Evolutionary conservation across 1,139 yeast species (phyloP).

Genomic region (Saccharomycopsis hybrid): DNA sequence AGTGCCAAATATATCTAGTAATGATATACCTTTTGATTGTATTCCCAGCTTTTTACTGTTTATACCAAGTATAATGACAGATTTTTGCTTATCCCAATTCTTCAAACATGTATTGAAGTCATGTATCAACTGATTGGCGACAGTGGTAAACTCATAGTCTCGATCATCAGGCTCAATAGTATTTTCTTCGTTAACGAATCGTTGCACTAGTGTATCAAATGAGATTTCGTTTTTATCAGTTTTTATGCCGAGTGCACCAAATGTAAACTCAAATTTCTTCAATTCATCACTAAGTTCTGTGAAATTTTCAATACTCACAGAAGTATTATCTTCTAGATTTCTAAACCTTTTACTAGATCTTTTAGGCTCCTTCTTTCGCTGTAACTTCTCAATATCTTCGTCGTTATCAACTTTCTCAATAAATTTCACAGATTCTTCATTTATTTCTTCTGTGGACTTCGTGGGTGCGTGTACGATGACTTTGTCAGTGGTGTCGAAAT

Average conservation of each 20-base stretch:
- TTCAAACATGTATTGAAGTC: conserved; percentile 36
- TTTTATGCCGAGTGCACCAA: not conserved
- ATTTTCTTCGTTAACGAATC: conserved; percentile 22
- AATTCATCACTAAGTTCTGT: conserved; percentile 9
- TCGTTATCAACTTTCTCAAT: not conserved
- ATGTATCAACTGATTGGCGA: conserved; percentile 18
- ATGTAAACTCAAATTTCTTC: conserved; percentile 1
- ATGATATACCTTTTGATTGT: too few relatives aligned
- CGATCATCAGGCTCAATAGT: conserved; percentile 22
- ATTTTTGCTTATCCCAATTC: conserved; percentile 34
- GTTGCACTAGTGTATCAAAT: conserved; percentile 3
- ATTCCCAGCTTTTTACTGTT: too few relatives aligned
- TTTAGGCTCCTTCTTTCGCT: conserved; percentile 25
- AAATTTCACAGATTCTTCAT: not conserved
- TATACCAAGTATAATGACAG: conserved; percentile 5
- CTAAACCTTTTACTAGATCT: conserved; percentile 35
- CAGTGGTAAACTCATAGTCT: conserved; percentile 4
- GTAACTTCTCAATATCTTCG: conserved; percentile 12
- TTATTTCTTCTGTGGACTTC: not conserved
- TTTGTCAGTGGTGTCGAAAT: conserved; percentile 17
- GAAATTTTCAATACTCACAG: conserved; percentile 1
- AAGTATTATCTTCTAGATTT: conserved; percentile 26
- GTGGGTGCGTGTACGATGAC: not conserved
- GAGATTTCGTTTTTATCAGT: not conserved
- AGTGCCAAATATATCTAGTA: too few relatives aligned